Evolutionary conservation across 1,284 basidiomycete genomes (phyloP).

Genomic region (Limonomyces culmigenus): DNA sequence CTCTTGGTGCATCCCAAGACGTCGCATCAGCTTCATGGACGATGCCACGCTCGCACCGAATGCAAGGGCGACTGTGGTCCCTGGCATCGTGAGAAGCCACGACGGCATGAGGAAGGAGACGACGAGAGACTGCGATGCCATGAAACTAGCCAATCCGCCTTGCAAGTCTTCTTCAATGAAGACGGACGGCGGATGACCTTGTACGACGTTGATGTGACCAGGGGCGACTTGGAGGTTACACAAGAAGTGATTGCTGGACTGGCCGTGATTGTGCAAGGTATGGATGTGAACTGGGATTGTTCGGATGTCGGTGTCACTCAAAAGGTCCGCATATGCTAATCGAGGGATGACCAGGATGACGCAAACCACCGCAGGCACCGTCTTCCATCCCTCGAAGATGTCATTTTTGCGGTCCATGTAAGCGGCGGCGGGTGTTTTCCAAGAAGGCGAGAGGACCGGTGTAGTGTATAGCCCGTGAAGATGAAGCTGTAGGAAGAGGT

Average conservation of each 20-base stretch:
- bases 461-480: not conserved
- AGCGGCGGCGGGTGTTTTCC: not conserved
- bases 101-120: too few species aligned
- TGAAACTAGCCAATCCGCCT: too few species aligned
- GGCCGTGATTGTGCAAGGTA: not conserved
- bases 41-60: too few species aligned
- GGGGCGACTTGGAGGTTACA: not conserved
- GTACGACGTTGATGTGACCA: not conserved
- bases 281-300: not conserved
- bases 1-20: not conserved
- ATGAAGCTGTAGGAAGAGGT: slow-evolving; percentile 1
- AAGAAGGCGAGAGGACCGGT: not conserved
- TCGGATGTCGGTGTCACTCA: not conserved
- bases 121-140: not conserved
- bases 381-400: too few species aligned
- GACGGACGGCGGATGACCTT: not conserved
- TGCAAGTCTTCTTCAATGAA: not conserved
- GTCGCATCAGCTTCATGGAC: too few species aligned
- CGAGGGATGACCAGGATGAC: not conserved
- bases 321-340: not conserved
- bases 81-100: too few species aligned
- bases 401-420: not conserved
- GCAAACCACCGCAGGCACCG: not conserved
- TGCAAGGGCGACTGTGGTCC: too few species aligned
- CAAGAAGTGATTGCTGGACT: not conserved